These are phyloP conservation scores for Colletotrichum magnum DNA, from an alignment of 2,329 filamentous ascomycete species.

Conservation along the genomic window DNA sequence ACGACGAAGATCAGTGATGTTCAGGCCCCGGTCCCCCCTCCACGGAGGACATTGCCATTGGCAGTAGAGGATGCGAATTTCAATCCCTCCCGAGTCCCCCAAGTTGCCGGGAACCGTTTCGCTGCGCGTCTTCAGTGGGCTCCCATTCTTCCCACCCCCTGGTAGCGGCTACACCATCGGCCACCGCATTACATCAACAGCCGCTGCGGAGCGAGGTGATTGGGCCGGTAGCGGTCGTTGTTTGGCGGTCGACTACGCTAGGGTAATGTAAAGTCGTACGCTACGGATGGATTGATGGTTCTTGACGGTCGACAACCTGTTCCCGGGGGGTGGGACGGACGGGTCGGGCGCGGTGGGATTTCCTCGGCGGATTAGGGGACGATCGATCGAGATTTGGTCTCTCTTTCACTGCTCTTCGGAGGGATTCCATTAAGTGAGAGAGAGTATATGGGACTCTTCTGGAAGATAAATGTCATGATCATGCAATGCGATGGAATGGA, in stretches of 20 bases:
- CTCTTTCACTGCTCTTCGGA: not conserved
- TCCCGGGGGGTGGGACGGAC: slow-evolving; percentile 1
- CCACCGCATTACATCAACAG: slow-evolving; percentile 20
- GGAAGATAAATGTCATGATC: not conserved
- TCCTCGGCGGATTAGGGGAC: slow-evolving; percentile 20
- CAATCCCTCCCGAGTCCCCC: not conserved
- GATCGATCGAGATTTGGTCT: slow-evolving; percentile 14
- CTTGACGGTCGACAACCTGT: slow-evolving; percentile 7
- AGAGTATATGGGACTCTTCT: not conserved
- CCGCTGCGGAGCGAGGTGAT: not conserved
- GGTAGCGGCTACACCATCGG: not conserved
- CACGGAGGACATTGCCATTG: slow-evolving; percentile 17
- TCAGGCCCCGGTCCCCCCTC: not conserved
- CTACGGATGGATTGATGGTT: not conserved
- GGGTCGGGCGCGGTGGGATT: slow-evolving; percentile 6
- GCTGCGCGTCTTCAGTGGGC: not conserved
- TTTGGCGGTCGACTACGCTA: too few relatives aligned
- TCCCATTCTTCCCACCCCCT: not conserved
- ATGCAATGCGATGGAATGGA: not conserved
- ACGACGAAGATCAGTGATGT: slow-evolving; percentile 26
- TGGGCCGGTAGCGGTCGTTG: slow-evolving; percentile 1
- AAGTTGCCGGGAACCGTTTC: not conserved
- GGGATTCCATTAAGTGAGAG: too few relatives aligned
- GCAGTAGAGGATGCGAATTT: slow-evolving; percentile 17
- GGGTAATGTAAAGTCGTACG: too few relatives aligned